Percentiles rank a stretch among this genome's conserved stretches.
Evolutionary conservation across 1,139 yeast species (phyloP).

Genomic region (Kurtzmaniella quercitrusa): DNA sequence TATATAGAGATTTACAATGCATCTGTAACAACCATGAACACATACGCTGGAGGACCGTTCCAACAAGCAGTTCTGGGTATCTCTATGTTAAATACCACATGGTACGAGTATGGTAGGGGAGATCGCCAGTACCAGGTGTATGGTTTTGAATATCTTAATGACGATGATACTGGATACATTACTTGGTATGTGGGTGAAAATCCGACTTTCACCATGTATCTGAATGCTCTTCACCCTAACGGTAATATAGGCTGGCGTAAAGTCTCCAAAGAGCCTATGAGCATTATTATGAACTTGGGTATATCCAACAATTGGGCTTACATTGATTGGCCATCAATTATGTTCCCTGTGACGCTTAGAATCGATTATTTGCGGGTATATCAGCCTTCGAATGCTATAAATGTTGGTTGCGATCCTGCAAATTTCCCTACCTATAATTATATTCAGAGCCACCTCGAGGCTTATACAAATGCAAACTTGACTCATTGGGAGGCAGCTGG

Average conservation of each 20-base stretch:
- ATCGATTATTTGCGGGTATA: conserved; percentile 77
- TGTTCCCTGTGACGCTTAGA: conserved; percentile 64
- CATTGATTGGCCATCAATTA: conserved; percentile 68
- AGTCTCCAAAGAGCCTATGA: conserved; percentile 83
- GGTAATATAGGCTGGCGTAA: conserved; percentile 78
- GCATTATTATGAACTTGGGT: conserved; percentile 73
- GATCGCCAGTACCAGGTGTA: conserved; percentile 57
- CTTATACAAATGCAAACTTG: conserved; percentile 58
- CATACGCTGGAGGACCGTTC: conserved; percentile 78
- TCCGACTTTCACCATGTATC: conserved; percentile 59
- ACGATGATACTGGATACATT: conserved; percentile 62
- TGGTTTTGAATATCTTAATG: conserved; percentile 75
- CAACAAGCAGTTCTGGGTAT: conserved; percentile 82
- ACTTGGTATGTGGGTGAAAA: conserved; percentile 77
- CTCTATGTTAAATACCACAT: conserved; percentile 62
- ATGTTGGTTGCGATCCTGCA: conserved; percentile 70
- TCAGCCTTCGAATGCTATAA: conserved; percentile 54
- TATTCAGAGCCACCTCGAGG: conserved; percentile 57
- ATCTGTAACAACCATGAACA: conserved; percentile 64
- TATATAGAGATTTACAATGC: conserved; percentile 60
- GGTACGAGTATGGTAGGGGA: conserved; percentile 66
- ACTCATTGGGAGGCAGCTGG: conserved; percentile 70
- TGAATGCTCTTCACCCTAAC: conserved; percentile 68
- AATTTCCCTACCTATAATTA: conserved; percentile 73
- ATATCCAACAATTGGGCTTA: conserved; percentile 79